Conservation (phyloP, 73 alveolate species). For the Stentor coeruleus region DNA sequence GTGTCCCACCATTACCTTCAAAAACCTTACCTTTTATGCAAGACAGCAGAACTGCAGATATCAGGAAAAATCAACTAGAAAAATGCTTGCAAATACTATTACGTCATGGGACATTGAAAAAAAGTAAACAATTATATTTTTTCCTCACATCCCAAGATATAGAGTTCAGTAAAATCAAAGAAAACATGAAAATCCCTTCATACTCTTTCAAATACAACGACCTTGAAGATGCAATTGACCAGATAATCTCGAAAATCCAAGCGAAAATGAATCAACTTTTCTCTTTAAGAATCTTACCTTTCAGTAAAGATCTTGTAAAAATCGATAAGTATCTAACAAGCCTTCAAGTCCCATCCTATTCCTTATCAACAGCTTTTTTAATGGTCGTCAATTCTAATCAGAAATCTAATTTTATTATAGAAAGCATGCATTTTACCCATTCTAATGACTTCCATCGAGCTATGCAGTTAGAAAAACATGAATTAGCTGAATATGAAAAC, state of each 20-base stretch:
- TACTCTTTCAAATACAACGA: not conserved
- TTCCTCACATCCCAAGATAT: not conserved
- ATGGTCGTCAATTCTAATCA: not conserved
- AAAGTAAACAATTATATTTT: not conserved
- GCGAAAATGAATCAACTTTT: not conserved
- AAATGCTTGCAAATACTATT: not conserved
- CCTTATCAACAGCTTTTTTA: not conserved
- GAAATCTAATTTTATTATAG: not conserved
- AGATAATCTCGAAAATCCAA: not conserved
- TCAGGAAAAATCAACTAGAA: not conserved
- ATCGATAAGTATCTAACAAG: not conserved
- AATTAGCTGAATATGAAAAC: not conserved
- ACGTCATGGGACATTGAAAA: not conserved
- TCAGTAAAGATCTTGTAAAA: not conserved
- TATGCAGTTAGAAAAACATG: not conserved
- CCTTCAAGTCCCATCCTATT: constrained; percentile 18
- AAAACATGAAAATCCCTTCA: not conserved
- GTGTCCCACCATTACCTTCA: constrained; percentile 11
- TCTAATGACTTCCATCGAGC: not conserved
- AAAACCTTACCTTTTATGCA: not conserved
- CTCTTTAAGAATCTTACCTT: not conserved
- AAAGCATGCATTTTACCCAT: not conserved
- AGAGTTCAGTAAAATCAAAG: not conserved
- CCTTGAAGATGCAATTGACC: constrained; percentile 16
- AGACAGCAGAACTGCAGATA: not conserved